Base-by-base conservation (phyloP, 129 eudicot genomes). In the Oenanthe sinensis region DNA sequence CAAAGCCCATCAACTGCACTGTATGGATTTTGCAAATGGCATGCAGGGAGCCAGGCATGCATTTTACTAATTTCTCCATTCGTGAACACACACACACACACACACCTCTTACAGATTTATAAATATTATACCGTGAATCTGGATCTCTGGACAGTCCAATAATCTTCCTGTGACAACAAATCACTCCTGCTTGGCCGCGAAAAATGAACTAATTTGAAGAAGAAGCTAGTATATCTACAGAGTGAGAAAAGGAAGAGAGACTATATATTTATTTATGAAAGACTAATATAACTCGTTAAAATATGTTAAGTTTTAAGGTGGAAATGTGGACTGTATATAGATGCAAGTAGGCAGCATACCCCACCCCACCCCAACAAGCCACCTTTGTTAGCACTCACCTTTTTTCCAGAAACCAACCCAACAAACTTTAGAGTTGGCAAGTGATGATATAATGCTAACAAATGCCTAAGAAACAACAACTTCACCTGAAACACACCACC, bases 21-120 rank as follows among this genome's bases (percentile, higher is more conserved):
- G 77, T 60, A 74, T 46, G 60, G 77, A 74, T 46, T 24, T 46
- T 46, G 77, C 77, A 74, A 74, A 74, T 74, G 77, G 77, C 77
- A 74, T 74, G 77, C 77, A 74, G 77, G 77, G 77, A 74, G 77
- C 77, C 77, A 74, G 77, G 77, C 77, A 74, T 74, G 50, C 17
- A n/a, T 30, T 24, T 24, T 24, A 74, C 36, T 16, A 5, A 3
- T 10, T 24, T 14, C 33, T 30, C 14, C 60, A 26, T 74, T 7
- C 13, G 10, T 11, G 55, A 22, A 45, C 22, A 22, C 15, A 24
- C 19, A n/a, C 47, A 45, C 19, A 45, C n/a, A 46, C 26, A 42
- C 24, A 12, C 13, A 24, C 36, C 3, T 4, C 15, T 13, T n/a
- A 62, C 37, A 22, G 5, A 62, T 19, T 24, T 9, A 67, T 0